Evolutionary conservation across 129 eudicot genomes (phyloP).

Genomic region (Tanacetum coccineum): DNA sequence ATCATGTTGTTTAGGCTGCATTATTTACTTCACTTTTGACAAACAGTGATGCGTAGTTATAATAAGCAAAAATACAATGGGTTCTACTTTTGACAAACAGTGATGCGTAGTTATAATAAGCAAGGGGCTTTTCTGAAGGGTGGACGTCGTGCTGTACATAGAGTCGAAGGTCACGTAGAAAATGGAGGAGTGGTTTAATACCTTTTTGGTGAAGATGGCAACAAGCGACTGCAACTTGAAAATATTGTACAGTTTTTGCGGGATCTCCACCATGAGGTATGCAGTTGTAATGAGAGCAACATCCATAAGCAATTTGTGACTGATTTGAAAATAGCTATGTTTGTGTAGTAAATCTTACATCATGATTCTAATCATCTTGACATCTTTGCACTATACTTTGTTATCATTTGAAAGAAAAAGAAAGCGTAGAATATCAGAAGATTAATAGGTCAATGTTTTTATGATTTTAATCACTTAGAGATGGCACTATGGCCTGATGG

Average conservation of each 20-base stretch:
- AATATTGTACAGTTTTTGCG: conserved; percentile 58
- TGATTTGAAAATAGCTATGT: too few species aligned
- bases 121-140: conserved; percentile 60
- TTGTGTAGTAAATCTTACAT: too few species aligned
- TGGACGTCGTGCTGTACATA: conserved; percentile 57
- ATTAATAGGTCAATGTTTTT: neutral
- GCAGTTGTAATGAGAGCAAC: conserved; percentile 2
- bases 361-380: neutral
- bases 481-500: too few species aligned
- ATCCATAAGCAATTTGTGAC: neutral
- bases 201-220: conserved; percentile 76
- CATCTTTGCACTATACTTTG: neutral
- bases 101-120: conserved; percentile 76
- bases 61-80: too few species aligned
- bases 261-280: conserved; percentile 71
- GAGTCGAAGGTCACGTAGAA: conserved; percentile 44
- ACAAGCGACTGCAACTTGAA: conserved; percentile 40
- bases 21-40: conserved; percentile 20
- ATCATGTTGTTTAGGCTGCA: too few species aligned
- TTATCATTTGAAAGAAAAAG: neutral
- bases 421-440: neutral
- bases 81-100: too few species aligned
- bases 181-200: conserved; percentile 66
- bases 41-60: conserved; percentile 71
- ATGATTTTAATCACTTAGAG: neutral